phyloP scores from a whole-genome alignment of 2,329 filamentous ascomycete species.

The Pleomassaria siparia region DNA sequence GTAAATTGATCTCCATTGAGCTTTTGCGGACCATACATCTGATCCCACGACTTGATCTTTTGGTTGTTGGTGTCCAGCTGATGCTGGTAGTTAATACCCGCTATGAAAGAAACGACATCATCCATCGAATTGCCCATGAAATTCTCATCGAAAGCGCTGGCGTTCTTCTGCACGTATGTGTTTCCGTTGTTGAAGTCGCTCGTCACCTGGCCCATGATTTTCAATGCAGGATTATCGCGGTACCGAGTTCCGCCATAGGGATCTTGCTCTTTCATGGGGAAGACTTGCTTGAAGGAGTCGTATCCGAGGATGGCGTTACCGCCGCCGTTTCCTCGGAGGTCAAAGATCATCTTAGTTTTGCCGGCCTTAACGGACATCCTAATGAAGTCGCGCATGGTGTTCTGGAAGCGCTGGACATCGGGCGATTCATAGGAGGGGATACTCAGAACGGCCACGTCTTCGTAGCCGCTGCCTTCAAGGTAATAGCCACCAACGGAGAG shows the following conservation, averaged over 20 bases:
- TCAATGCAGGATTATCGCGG: conserved; percentile 47
- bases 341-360: conserved; percentile 66
- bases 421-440: conserved; percentile 44
- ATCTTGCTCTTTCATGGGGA: conserved; percentile 46
- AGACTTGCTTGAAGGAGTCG: conserved; percentile 56
- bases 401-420: conserved; percentile 40
- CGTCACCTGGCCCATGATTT: conserved; percentile 37
- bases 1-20: conserved; percentile 40
- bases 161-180: conserved; percentile 32
- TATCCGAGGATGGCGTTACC: conserved; percentile 50
- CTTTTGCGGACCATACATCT: conserved; percentile 40
- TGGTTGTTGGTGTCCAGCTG: conserved; percentile 33
- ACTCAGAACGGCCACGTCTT: conserved; percentile 51
- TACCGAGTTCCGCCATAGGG: conserved; percentile 52
- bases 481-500: conserved; percentile 50
- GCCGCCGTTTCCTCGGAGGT: conserved; percentile 63
- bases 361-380: conserved; percentile 47
- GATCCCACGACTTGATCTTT: conserved; percentile 34
- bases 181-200: conserved; percentile 31
- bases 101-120: conserved; percentile 28
- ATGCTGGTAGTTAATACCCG: conserved; percentile 37
- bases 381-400: conserved; percentile 50
- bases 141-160: conserved; percentile 27
- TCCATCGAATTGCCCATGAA: conserved; percentile 21
- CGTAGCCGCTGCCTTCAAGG: conserved; percentile 42